Evolutionary conservation across 345 rosid genomes (phyloP).

Genomic region (Ailanthus altissimus): DNA sequence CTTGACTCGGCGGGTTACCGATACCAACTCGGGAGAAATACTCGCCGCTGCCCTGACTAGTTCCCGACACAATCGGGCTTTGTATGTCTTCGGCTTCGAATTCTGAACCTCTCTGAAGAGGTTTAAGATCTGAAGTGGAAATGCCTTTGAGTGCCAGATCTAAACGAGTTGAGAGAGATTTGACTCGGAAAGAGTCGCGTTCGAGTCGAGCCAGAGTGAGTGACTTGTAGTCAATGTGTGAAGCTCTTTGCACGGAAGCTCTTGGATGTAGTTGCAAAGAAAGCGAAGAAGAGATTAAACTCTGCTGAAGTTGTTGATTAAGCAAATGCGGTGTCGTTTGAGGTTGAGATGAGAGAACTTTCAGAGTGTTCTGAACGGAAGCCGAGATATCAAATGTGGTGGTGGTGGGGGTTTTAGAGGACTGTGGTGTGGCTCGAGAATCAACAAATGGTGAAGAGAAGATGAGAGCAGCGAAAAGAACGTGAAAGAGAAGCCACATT

Average conservation of each 20-base stretch:
- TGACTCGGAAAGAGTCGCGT: slow-evolving; percentile 76
- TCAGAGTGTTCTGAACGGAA: slow-evolving; percentile 38
- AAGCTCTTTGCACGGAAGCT: slow-evolving; percentile 35
- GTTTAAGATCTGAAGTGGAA: slow-evolving; percentile 53
- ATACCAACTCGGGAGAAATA: slow-evolving; percentile 83
- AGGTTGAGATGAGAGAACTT: slow-evolving; percentile 20
- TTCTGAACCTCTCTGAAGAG: slow-evolving; percentile 26
- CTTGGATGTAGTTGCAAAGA: slow-evolving; percentile 57
- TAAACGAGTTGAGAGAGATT: slow-evolving; percentile 48
- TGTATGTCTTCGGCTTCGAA: slow-evolving; percentile 40
- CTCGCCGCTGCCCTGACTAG: slow-evolving; percentile 94
- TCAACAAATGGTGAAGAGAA: not conserved
- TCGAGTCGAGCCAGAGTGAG: slow-evolving; percentile 57
- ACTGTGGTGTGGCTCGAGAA: slow-evolving; percentile 22
- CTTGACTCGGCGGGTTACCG: slow-evolving; percentile 70
- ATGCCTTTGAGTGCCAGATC: slow-evolving; percentile 52
- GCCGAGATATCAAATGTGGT: slow-evolving; percentile 44
- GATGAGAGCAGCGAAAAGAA: slow-evolving; percentile 14
- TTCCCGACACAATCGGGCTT: slow-evolving; percentile 69
- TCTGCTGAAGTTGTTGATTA: not conserved
- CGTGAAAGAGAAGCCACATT: not conserved
- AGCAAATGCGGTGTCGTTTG: not conserved
- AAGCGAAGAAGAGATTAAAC: slow-evolving; percentile 16
- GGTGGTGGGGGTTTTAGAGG: slow-evolving; percentile 26
- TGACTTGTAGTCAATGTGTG: slow-evolving; percentile 60